Evolutionary conservation across 495 filamentous ascomycete species (phyloP).

Genomic region (Parathielavia appendiculata): DNA sequence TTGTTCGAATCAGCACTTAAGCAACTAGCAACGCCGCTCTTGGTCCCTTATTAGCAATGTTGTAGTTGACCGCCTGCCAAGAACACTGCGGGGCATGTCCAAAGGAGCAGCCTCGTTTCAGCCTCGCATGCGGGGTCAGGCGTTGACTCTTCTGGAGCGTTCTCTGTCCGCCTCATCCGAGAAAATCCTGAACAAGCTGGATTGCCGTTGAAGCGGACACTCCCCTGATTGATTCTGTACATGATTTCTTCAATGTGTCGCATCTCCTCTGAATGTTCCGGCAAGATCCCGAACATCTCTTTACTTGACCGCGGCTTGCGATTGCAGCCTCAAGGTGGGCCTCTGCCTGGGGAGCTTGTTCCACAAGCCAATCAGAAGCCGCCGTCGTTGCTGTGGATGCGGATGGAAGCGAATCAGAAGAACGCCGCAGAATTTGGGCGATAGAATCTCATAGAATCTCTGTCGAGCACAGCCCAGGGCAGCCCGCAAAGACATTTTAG

Average conservation of each 20-base stretch:
- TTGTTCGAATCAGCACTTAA: background rate
- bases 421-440: constrained; percentile 30
- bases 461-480: constrained; percentile 26
- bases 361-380: constrained; percentile 26
- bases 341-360: constrained; percentile 20
- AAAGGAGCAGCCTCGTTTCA: constrained; percentile 32
- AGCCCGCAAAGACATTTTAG: constrained; percentile 34
- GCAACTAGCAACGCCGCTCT: background rate
- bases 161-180: constrained; percentile 11
- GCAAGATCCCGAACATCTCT: background rate
- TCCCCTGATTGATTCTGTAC: background rate
- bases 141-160: constrained; percentile 21
- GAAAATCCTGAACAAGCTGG: background rate
- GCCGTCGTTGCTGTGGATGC: constrained; percentile 29
- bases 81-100: constrained; percentile 13
- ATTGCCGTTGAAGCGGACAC: background rate
- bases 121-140: constrained; percentile 24
- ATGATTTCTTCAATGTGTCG: background rate
- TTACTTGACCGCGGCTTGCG: background rate
- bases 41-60: background rate
- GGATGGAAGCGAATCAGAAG: constrained; percentile 31
- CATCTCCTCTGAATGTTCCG: background rate
- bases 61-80: background rate
- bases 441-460: constrained; percentile 40
- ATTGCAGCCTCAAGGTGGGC: constrained; percentile 27